Evolutionary conservation across 148 eudicot species (phyloP), one percentile per base, ranked within the genome.

Genomic region (Selenicereus undatus): DNA sequence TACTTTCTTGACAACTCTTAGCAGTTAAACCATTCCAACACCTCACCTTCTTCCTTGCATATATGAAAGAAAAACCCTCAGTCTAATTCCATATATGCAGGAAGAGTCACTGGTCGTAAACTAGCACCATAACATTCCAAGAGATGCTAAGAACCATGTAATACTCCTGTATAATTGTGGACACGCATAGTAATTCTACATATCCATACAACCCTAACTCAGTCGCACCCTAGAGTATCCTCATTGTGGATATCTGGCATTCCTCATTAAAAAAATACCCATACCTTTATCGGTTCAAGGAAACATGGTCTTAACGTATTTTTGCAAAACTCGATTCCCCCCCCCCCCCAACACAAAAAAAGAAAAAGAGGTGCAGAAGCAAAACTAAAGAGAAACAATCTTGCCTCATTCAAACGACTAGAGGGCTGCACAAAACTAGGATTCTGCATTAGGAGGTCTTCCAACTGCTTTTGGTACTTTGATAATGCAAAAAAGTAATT

Each of bases 401-500:
- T 86, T 78, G 92, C 99, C 97, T 96, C 99, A 85, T 96, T 83
- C 74, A 96, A 83, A 81, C 99, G 99, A 84, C 70, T 89, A 74
- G 93, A 84, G 70, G 99, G 98, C 85, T 96, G 97, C 70, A 96
- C 97, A 84, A 96, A 96, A 76, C 88, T 86, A 17, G 98, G 95
- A 81, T 94, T 87, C 76, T 88, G 82, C 62, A 65, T 50, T 75
- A 96, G 83, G 83, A 84, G 80, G 48, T 94, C 97, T 89, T 96
- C 97, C 82, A 96, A 80, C 69, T 81, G 85, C 75, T 89, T 89
- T 84, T 96, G 98, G 90, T 93, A 96, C 87, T 92, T 96, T 16
- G 99, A 96, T 39, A 96, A 82, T 70, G 99, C 93, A 87, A 96
- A 96, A 83, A 96, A 96, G 88, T 92, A 96, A 82, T 96, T 94